Conservation (phyloP, 2,329 filamentous ascomycete genomes). For the Cryphonectria naterciae region DNA sequence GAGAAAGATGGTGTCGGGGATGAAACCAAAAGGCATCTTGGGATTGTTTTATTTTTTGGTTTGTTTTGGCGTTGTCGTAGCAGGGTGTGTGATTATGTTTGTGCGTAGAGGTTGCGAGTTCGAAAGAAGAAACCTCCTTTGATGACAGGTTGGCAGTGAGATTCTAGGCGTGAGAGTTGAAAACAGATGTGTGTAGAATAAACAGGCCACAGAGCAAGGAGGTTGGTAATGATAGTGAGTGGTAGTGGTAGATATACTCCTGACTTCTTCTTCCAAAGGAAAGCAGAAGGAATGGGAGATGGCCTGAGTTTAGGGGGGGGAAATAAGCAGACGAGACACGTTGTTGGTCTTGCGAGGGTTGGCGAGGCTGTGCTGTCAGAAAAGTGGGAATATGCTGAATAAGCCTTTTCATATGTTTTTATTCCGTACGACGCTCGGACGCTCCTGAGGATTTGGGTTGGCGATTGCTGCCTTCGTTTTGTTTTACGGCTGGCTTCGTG, state of each 20-base stretch:
- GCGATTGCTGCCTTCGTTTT: constrained; percentile 1
- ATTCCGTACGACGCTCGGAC: background rate
- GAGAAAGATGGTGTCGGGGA: constrained; percentile 29
- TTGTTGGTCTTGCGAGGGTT: background rate
- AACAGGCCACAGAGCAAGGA: background rate
- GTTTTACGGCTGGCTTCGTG: background rate
- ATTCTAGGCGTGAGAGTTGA: background rate
- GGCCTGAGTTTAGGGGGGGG: background rate
- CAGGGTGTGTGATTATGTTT: background rate
- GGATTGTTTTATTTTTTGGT: background rate
- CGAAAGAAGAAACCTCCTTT: background rate
- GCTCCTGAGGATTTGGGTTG: background rate
- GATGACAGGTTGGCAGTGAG: background rate
- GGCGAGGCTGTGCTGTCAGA: constrained; percentile 5
- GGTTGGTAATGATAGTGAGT: background rate
- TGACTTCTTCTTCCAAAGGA: background rate
- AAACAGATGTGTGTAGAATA: background rate
- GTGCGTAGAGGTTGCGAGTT: background rate
- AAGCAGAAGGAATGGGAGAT: no score
- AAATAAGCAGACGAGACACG: constrained; percentile 11
- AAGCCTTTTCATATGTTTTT: constrained; percentile 5
- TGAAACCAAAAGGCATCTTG: constrained; percentile 26
- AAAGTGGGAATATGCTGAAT: constrained; percentile 23
- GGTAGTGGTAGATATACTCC: background rate
- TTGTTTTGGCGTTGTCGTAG: background rate